Evolutionary conservation across 805 yeast species (phyloP).

Genomic region (Wickerhamiella allomyrinae): DNA sequence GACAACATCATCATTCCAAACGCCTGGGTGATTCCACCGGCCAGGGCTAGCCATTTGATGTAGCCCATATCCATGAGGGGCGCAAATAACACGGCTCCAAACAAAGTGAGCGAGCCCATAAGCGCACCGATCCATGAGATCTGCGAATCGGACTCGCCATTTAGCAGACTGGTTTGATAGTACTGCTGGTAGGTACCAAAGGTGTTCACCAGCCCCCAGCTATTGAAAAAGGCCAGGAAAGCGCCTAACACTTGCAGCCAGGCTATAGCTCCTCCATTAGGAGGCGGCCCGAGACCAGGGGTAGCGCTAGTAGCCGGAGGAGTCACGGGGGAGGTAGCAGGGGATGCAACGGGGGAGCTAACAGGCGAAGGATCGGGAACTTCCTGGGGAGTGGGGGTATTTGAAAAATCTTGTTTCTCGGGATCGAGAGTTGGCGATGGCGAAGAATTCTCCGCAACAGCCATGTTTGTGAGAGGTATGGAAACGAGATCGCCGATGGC

Average conservation of each 20-base stretch:
- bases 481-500: no score
- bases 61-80: conserved; percentile 21
- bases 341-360: no score
- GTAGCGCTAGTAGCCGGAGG: no score
- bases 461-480: no score
- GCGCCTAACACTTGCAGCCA: conserved; percentile 19
- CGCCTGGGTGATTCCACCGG: conserved; percentile 17
- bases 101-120: conserved; percentile 10
- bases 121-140: conserved; percentile 17
- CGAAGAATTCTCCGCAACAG: no score
- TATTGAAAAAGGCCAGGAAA: conserved; percentile 14
- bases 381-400: no score
- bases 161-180: conserved; percentile 8
- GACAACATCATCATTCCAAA: conserved; percentile 23
- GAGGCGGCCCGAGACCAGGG: conserved; percentile 13
- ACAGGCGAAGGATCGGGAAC: no score
- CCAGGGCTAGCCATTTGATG: conserved; percentile 16
- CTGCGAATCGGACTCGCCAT: conserved; percentile 7
- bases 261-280: conserved; percentile 17
- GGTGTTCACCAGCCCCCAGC: conserved; percentile 18
- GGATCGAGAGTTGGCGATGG: no score
- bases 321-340: no score
- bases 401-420: no score
- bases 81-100: conserved; percentile 20
- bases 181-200: conserved; percentile 19